Conservation (phyloP, 805 yeast species). For the Metschnikowia lunata region DNA sequence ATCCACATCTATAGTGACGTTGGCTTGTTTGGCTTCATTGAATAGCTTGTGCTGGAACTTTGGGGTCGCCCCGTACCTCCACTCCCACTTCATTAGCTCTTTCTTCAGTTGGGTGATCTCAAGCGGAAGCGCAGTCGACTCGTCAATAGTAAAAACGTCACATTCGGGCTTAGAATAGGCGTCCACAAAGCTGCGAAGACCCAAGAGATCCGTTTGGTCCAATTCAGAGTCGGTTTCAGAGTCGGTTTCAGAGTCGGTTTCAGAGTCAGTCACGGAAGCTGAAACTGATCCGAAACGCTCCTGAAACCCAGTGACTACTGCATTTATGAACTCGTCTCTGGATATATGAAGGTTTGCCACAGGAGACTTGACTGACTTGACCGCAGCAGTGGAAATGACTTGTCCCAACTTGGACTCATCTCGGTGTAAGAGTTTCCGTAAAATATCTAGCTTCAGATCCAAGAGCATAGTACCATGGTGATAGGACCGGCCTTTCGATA, state of each 20-base stretch:
- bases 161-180: constrained; percentile 11
- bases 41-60: constrained; percentile 53
- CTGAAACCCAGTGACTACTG: constrained; percentile 40
- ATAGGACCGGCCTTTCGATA: constrained; percentile 74
- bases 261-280: background rate
- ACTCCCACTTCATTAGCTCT: constrained; percentile 55
- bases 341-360: constrained; percentile 60
- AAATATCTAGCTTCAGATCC: constrained; percentile 53
- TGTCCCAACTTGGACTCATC: constrained; percentile 35
- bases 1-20: constrained; percentile 43
- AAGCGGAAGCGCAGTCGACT: constrained; percentile 25
- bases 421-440: constrained; percentile 57
- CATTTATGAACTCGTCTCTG: constrained; percentile 42
- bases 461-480: constrained; percentile 97
- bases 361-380: constrained; percentile 76
- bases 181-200: constrained; percentile 29
- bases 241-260: background rate
- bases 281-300: constrained; percentile 22
- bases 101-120: constrained; percentile 40
- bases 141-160: constrained; percentile 20
- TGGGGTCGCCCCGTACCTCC: constrained; percentile 79
- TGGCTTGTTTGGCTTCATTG: constrained; percentile 28
- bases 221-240: background rate
- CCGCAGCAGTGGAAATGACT: constrained; percentile 47
- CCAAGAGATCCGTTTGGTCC: constrained; percentile 32